phyloP scores from a whole-genome alignment of 2,329 filamentous ascomycete genomes.

The Sporothrix sp. region DNA sequence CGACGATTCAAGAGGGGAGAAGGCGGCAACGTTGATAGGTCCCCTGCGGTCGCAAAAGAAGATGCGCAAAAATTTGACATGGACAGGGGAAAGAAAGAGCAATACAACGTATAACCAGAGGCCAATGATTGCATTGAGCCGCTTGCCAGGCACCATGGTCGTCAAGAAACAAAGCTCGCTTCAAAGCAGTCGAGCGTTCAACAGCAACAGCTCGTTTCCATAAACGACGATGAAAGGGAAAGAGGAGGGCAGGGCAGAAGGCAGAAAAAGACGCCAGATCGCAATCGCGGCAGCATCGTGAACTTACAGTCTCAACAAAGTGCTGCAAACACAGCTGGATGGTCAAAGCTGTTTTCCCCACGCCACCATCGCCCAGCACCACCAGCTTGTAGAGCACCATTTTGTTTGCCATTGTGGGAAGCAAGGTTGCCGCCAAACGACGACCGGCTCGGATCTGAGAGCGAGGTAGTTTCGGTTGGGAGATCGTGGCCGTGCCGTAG shows the following conservation, averaged over 20 bases:
- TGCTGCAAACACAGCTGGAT: constrained; percentile 97
- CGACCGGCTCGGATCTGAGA: constrained; percentile 6
- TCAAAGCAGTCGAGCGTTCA: too few relatives aligned
- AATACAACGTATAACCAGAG: too few relatives aligned
- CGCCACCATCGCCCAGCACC: constrained; percentile 87
- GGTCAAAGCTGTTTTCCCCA: constrained; percentile 87
- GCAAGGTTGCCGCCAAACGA: constrained; percentile 12
- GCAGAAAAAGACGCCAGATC: too few relatives aligned
- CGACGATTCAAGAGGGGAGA: too few relatives aligned
- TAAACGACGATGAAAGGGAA: neutral
- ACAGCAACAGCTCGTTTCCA: too few relatives aligned
- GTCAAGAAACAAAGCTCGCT: too few relatives aligned
- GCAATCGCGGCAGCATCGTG: neutral
- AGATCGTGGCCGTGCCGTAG: neutral
- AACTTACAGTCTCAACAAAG: constrained; percentile 78
- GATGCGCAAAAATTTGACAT: too few relatives aligned
- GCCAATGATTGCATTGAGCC: too few relatives aligned
- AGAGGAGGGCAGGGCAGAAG: neutral
- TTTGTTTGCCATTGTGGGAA: constrained; percentile 66
- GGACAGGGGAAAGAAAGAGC: too few relatives aligned
- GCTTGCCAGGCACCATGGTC: too few relatives aligned
- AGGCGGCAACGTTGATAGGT: too few relatives aligned
- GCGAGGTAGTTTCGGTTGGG: neutral
- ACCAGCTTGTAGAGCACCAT: constrained; percentile 96
- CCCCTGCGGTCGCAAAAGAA: too few relatives aligned